Base-by-base conservation (phyloP, 225 moss, liverwort and hornwort species). In the Lunularia cruciata region DNA sequence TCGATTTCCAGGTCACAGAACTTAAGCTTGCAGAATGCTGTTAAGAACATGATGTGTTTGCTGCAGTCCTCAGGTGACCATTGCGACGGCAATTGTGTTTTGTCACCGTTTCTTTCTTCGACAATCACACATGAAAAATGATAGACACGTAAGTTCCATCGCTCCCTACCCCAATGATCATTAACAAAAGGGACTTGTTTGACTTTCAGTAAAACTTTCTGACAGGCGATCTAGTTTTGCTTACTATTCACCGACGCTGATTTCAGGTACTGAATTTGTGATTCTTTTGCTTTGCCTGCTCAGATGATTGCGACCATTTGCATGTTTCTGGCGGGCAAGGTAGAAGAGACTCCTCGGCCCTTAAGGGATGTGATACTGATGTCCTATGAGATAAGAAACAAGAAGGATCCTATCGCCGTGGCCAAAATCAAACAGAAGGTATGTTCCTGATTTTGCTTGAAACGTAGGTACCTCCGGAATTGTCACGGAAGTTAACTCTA, bases 251-350 rank as follows among this genome's bases (percentile, higher is more conserved):
- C 10, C 33, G 35, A 22, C 12, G 23, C 60, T 61, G 22, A 61
- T 39, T 61, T 22, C 57, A 58, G 34, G n/a, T 58, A 8, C 19
- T n/a, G n/a, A n/a, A n/a, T n/a, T 35, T 34, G 34, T 19, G 58
- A 27, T 35, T n/a, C 7, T 19, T 36, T 33, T 33, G 14, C 8
- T 23, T 63, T 3, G 13, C 77, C 46, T 32, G 61, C 61, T 78
- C 95, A 95, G 95, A 90, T 92, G 84, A 88, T 98, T 54, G 92
- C 92, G 47, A 92, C 89, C 0, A 89, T 91, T 47, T 96, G 92
- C 80, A 96, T 96, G 95, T 92, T 96, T 77, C 64, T 96, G 82
- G 95, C 95, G 64, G 92, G 95, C 39, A 95, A 95, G 85, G 95
- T 95, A 59, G 95, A 95, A 75, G 95, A 95, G 78, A 98, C 96